Base-by-base conservation (phyloP, 768 basidiomycete species). In the Suillus spraguei region DNA sequence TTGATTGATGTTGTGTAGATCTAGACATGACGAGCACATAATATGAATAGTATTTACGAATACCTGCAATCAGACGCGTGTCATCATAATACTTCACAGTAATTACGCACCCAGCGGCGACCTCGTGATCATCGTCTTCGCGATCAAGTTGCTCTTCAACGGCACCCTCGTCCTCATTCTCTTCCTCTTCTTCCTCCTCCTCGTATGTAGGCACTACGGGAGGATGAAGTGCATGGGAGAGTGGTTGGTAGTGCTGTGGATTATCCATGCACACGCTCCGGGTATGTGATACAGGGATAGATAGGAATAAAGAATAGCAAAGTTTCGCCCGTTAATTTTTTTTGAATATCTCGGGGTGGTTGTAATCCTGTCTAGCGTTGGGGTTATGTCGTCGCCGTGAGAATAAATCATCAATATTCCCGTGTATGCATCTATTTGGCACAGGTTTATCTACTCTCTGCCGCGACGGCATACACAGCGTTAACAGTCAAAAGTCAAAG, bases 171-270 rank as follows among this genome's bases (percentile, higher is more conserved):
- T 91, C 91, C 13, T 88, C 89, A n/a, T 90, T 89, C 49, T 90
- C 85, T 62, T 85, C 86, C 41, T 84, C 85, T 36, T 85, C 83
- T 22, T 84, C 82, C 24, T 87, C 85, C 60, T 88, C 84, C 64
- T 86, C 80, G 73, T 76, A 71, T 73, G 78, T 65, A 3, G 70
- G 73, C 33, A 71, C 65, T 63, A 76, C 70, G 35, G 77, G 88
- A 0, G 87, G 87, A 72, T 89, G 80, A 44, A 92, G 81, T 49
- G 91, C 91, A 79, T 91, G 88, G 61, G 90, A 92, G 68, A 92
- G 82, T 33, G 91, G 88, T 65, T 91, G 90, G 77, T 92, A 90
- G 66, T 89, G 88, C 72, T 91, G 89, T 61, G 89, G 88, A 73
- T 90, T 90, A 77, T 90, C 81, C 82, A 83, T 82, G 64, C 56